A percentile compares a stretch with the other conserved stretches of the same genome.
phyloP scores from a whole-genome alignment of 495 filamentous ascomycete genomes.

The Aspergillus cavernicola region DNA sequence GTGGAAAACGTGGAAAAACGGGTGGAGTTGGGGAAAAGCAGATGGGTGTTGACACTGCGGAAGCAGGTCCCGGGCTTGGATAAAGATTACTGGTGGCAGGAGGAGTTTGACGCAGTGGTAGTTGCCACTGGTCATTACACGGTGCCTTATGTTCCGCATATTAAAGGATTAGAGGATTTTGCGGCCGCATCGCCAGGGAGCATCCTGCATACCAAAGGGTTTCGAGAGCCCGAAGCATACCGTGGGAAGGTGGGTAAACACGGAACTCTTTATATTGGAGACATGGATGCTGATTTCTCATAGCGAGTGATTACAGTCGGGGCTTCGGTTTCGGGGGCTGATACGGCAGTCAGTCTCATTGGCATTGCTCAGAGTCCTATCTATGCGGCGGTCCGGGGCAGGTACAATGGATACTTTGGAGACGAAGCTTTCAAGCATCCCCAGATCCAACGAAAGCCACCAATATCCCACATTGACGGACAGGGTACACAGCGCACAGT shows the following conservation, averaged over 20 bases:
- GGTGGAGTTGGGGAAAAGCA: neutral
- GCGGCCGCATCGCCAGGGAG: slow-evolving; percentile 22
- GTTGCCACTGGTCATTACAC: slow-evolving; percentile 75
- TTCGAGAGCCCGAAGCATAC: slow-evolving; percentile 33
- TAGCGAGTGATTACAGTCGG: slow-evolving; percentile 38
- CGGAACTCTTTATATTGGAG: neutral
- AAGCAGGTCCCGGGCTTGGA: slow-evolving; percentile 6
- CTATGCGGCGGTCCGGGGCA: slow-evolving; percentile 31
- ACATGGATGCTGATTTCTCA: neutral
- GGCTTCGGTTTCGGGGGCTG: slow-evolving; percentile 40
- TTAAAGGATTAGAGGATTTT: slow-evolving; percentile 25
- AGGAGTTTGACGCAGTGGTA: slow-evolving; percentile 62
- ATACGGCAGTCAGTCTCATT: slow-evolving; percentile 33
- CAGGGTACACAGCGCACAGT: slow-evolving; percentile 34
- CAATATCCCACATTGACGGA: slow-evolving; percentile 41
- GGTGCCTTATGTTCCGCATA: slow-evolving; percentile 59
- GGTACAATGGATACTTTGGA: slow-evolving; percentile 48
- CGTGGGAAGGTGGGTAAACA: slow-evolving; percentile 27
- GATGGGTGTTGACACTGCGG: slow-evolving; percentile 27
- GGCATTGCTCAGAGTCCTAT: slow-evolving; percentile 30
- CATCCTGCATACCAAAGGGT: slow-evolving; percentile 38
- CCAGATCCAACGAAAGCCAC: slow-evolving; percentile 35
- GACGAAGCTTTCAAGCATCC: slow-evolving; percentile 50
- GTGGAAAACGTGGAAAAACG: slow-evolving; percentile 16
- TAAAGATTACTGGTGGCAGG: slow-evolving; percentile 31